Percentiles rank a stretch among this genome's conserved stretches.
Evolutionary conservation across 78 protist species (phyloP).

Genomic region (Dictyostelium brefeldianum): DNA sequence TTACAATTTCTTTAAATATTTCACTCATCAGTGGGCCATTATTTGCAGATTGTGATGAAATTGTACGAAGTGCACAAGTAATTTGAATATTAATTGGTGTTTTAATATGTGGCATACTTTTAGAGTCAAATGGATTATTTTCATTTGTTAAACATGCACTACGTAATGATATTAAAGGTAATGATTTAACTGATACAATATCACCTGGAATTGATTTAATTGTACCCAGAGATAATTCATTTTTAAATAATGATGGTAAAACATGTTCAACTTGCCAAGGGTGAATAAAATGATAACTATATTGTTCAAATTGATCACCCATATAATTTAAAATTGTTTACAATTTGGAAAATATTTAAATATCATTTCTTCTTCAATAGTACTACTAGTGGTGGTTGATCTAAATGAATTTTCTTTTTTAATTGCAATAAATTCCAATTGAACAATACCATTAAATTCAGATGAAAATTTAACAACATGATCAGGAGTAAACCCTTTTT

Average conservation of each 20-base stretch:
- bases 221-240: not conserved
- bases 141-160: not conserved
- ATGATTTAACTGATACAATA: not conserved
- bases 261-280: conserved; percentile 13
- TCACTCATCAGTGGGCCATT: conserved; percentile 11
- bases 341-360: not conserved
- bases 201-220: not conserved
- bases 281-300: not conserved
- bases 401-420: not conserved
- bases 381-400: not conserved
- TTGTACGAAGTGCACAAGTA: not conserved
- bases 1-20: not conserved
- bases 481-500: not conserved
- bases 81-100: not conserved
- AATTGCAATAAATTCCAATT: not conserved
- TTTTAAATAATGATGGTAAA: not conserved
- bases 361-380: not conserved
- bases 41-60: conserved; percentile 10
- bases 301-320: not conserved
- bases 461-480: conserved; percentile 3
- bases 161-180: not conserved
- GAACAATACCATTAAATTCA: not conserved
- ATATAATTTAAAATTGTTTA: not conserved
- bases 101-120: not conserved
- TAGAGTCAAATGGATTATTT: not conserved